Evolutionary conservation across 345 rosid species (phyloP), one percentile per base, ranked within the genome.

Genomic region (Tarenaya hassleriana): DNA sequence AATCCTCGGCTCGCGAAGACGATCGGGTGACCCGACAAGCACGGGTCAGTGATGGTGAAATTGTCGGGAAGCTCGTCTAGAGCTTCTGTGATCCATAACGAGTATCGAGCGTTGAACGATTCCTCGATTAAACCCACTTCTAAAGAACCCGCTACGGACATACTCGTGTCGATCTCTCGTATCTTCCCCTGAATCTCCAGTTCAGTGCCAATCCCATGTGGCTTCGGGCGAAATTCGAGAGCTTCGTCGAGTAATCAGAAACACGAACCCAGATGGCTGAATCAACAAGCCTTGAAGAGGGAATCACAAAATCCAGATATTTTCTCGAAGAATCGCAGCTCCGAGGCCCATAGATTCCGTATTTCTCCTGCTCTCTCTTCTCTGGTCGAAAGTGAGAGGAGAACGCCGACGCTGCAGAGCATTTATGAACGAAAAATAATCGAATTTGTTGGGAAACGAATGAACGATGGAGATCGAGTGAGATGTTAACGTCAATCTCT

Each of bases 41-140:
- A 63, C 38, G 98, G 98, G 62, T 88, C 98, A 16, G 90, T 88
- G 56, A 92, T 83, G 11, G 88, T 92, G 75, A 92, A 92, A 60
- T 54, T 77, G 62, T 92, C 78, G 1, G 84, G 76, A 34, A 92
- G 72, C 38, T 72, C 88, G 55, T 85, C 86, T 43, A 92, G 86
- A 13, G 76, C 88, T 56, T 81, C 90, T 4, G 64, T 73, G 10
- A 67, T 83, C 75, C 73, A 71, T 40, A 21, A 11, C 10, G 94
- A 68, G 77, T 83, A 83, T 42, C 81, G 74, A 19, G 52, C 39
- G 52, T 50, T 46, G 41, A 91, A 60, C 11, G 88, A 76, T 39
- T 73, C 75, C 21, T 75, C 74, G 15, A 77, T 81, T 48, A 75
- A 69, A 62, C 74, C 75, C 71, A 71, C 37, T 14, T 65, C 65